Base-by-base conservation (phyloP, 2,329 filamentous ascomycete genomes). In the Paracorniculantispora psalliotae region DNA sequence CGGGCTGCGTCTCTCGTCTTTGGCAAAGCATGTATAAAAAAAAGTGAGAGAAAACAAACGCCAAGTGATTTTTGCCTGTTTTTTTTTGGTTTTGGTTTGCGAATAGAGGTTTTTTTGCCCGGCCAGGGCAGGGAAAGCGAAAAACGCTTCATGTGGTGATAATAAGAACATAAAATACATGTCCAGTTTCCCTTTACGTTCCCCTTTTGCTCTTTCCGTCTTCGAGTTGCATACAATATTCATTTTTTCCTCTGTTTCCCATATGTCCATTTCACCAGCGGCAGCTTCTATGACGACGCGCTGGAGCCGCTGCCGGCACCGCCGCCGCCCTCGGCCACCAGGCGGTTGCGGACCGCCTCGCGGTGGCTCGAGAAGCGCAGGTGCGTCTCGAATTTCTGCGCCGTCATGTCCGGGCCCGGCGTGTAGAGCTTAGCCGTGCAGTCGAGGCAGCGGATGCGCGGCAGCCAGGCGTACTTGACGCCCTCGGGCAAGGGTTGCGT, bases 361-460 rank as follows among this genome's bases (percentile, higher is more conserved):
- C 87, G 83, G 72, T 99, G 94, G 55, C 82, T 79, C 46, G 89
- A 84, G 73, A 96, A 97, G 73, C 88, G 90, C 51, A 97, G 79
- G 75, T 99, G 94, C 1, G 96, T 86, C 74, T 96, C 91, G 63
- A 99, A 99, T 69, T 96, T 96, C 48, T 87, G 87, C 5, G 93
- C 90, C 2, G 91, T 92, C 71, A 83, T 89, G 25, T 88, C 91
- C 0, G 92, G 91, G 0, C 92, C 90, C 0, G 92, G 91, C 0
- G 92, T 96, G 73, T 99, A 99, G 12, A 96, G 79, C 73, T 97
- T 97, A 30, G 91, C 91, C 0, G 91, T 91, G 71, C 94, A 97
- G 72, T 99, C 94, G 49, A 88, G 84, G 72, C 94, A 99, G 60
- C 91, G 83, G 63, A 99, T 97, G 53, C 94, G 83, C 9, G 94